Base-by-base conservation (phyloP, 2,329 filamentous ascomycete genomes). In the Pestalotiopsis sp. region DNA sequence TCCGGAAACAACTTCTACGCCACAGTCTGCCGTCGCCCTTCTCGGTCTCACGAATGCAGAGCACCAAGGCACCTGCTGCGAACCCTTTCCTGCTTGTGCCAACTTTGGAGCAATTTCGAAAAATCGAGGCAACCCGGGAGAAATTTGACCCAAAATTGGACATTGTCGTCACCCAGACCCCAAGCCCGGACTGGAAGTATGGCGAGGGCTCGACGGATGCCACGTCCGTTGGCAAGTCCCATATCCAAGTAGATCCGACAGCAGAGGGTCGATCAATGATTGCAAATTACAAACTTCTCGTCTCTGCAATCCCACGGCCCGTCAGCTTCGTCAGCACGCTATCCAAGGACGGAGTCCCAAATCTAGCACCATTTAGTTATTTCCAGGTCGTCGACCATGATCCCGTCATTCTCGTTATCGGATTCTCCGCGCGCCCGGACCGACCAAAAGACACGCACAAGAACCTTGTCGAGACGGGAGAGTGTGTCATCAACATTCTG, bases 401-500 rank as follows among this genome's bases (percentile, higher is more conserved):
- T 68, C 89, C 89, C 0, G 88, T 88, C 0, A 91, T 64, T 7
- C 25, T 64, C 38, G 39, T 64, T 7, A n/a, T 64, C 5, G 39
- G 61, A 12, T 64, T 64, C 38, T 64, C 61, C 20, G 38, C 61
- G 61, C 61, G 61, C n/a, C 61, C 61, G 3, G 12, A 20, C 9
- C 27, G 61, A 23, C n/a, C 25, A n/a, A 64, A 64, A 39, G 61
- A 64, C 39, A 64, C 61, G 39, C 25, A 64, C 1, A 23, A 20
- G 38, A 64, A 91, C 70, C 78, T 91, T 49, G 68, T 82, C 2
- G 87, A 88, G 39, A 86, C 85, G 0, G 80, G 82, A 20, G 88
- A 91, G 75, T 90, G 88, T 68, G 82, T 82, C 38, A 86, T 91
- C 76, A 91, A 90, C 74, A 90, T 90, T 69, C 87, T 91, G 70